Conservation (phyloP, 2,329 filamentous ascomycete species). For the Erysiphe pulchra region DNA sequence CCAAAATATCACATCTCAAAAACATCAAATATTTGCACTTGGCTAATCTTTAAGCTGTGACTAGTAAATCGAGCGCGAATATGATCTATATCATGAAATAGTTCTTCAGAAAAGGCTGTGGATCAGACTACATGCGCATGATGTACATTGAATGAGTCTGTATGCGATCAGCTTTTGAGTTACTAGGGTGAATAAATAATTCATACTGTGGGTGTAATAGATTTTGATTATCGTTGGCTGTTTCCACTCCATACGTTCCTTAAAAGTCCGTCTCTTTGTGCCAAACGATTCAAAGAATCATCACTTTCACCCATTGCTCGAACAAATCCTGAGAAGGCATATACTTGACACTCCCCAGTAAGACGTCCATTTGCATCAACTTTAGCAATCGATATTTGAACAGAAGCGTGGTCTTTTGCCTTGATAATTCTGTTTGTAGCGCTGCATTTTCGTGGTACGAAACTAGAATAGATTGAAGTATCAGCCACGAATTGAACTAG, state of each 20-base stretch:
- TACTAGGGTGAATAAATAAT: too few relatives aligned
- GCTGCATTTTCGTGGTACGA: slow-evolving; percentile 97
- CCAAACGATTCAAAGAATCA: slow-evolving; percentile 82
- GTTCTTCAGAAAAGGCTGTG: too few relatives aligned
- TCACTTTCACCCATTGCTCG: slow-evolving; percentile 95
- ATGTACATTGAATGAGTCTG: too few relatives aligned
- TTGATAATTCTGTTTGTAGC: slow-evolving; percentile 99
- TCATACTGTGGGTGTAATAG: too few relatives aligned
- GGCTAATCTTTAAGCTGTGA: too few relatives aligned
- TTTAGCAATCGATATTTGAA: slow-evolving; percentile 92
- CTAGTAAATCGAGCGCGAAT: too few relatives aligned
- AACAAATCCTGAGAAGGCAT: slow-evolving; percentile 93
- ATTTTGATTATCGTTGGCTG: slow-evolving; percentile 13
- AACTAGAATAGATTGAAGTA: slow-evolving; percentile 28
- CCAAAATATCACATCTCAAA: too few relatives aligned
- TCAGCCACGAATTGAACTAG: slow-evolving; percentile 1
- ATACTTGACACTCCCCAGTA: slow-evolving; percentile 91
- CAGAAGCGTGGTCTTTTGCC: slow-evolving; percentile 97
- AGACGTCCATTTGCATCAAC: slow-evolving; percentile 93
- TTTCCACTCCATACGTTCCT: slow-evolving; percentile 79
- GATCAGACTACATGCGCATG: too few relatives aligned
- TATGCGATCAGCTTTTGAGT: too few relatives aligned
- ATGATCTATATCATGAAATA: too few relatives aligned
- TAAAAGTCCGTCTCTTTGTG: slow-evolving; percentile 86
- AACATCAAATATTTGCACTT: too few relatives aligned